Conservation (phyloP, 306 rosid genomes). For the Senna tora region DNA sequence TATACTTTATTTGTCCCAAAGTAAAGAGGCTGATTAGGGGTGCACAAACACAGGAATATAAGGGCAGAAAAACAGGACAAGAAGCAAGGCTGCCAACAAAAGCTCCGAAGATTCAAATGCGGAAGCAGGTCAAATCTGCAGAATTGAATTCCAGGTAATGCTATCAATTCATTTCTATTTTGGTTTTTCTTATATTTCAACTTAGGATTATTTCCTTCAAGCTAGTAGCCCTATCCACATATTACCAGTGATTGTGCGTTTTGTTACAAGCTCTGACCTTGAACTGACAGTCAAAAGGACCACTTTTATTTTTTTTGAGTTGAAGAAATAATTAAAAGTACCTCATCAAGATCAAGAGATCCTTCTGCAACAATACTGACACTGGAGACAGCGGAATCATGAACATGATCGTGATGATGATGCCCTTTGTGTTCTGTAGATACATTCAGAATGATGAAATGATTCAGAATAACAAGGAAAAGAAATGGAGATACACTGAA, state of each 20-base stretch:
- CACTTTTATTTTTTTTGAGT: neutral
- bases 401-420: conserved; percentile 67
- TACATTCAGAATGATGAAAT: conserved; percentile 34
- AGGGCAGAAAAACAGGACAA: conserved; percentile 6
- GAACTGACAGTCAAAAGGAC: neutral
- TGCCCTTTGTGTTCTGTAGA: conserved; percentile 61
- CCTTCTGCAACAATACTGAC: conserved; percentile 86
- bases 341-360: conserved; percentile 87
- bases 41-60: neutral
- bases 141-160: neutral
- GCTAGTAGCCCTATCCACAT: neutral
- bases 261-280: neutral
- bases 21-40: neutral
- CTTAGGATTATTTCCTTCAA: neutral
- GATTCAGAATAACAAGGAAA: conserved; percentile 17
- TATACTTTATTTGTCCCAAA: neutral
- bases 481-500: neutral
- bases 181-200: neutral
- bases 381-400: conserved; percentile 82
- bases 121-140: too few relatives aligned
- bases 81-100: neutral
- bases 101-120: conserved; percentile 12
- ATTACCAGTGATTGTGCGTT: neutral
- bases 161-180: neutral
- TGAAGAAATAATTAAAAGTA: conserved; percentile 32